phyloP scores from a whole-genome alignment of 495 filamentous ascomycete species.

The Trichoderma gamsii region DNA sequence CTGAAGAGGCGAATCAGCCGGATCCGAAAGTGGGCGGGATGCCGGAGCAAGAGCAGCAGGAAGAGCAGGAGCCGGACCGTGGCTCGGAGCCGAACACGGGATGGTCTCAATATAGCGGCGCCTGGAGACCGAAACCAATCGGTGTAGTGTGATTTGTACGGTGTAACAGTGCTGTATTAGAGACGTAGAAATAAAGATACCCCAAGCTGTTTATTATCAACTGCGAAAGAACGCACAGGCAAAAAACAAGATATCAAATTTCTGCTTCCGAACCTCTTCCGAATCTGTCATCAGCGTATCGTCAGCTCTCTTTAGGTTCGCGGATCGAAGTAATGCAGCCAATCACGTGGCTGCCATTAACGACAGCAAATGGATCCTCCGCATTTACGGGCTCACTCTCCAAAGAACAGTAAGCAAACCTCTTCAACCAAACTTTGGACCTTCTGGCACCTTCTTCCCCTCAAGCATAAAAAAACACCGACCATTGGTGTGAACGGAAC shows the following conservation, averaged over 20 bases:
- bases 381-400: slow-evolving; percentile 1
- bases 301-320: slow-evolving; percentile 14
- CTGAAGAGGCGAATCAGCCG: slow-evolving; percentile 20
- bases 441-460: background rate
- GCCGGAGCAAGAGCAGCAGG: background rate
- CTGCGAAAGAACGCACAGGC: background rate
- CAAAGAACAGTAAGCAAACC: background rate
- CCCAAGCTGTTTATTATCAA: background rate
- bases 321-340: background rate
- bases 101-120: slow-evolving; percentile 49
- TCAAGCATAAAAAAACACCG: background rate
- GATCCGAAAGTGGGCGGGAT: slow-evolving; percentile 17
- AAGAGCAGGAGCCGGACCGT: background rate
- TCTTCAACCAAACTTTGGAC: background rate
- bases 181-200: background rate
- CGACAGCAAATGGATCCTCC: background rate
- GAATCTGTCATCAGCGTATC: slow-evolving; percentile 19
- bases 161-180: background rate
- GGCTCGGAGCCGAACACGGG: slow-evolving; percentile 24
- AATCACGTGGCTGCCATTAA: slow-evolving; percentile 9
- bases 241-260: slow-evolving; percentile 10
- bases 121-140: slow-evolving; percentile 58
- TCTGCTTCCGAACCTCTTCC: slow-evolving; percentile 19
- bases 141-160: slow-evolving; percentile 31
- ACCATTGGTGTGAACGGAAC: background rate